Percentiles rank a stretch among this genome's conserved stretches.
Conservation (phyloP, 495 filamentous ascomycete genomes). For the Friedmanniomyces simplex region DNA sequence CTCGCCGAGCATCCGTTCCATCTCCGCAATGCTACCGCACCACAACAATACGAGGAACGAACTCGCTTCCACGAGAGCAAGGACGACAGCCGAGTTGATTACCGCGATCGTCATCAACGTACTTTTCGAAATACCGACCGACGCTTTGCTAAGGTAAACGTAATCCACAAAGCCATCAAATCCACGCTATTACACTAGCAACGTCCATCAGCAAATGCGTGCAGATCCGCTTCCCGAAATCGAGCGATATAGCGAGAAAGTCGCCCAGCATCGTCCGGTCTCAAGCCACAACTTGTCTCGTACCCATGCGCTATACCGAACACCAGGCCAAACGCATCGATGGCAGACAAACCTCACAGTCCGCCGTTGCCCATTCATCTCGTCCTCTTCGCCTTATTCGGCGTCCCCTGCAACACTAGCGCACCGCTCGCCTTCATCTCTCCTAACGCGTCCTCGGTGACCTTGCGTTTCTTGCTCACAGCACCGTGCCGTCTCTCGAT, state of each 20-base stretch:
- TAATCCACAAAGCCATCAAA: too few relatives aligned
- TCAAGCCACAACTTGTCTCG: too few relatives aligned
- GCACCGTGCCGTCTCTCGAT: constrained; percentile 42
- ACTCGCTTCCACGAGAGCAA: too few relatives aligned
- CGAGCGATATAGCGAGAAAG: background rate
- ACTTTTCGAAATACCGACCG: too few relatives aligned
- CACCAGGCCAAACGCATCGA: constrained; percentile 2
- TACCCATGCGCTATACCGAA: too few relatives aligned
- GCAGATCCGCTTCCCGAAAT: background rate
- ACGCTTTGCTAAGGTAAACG: too few relatives aligned
- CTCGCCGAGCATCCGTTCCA: too few relatives aligned
- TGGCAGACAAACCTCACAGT: background rate
- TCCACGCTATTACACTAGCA: background rate
- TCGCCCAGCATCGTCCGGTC: too few relatives aligned
- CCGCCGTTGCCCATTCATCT: background rate
- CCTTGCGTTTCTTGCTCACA: constrained; percentile 44
- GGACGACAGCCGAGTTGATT: too few relatives aligned
- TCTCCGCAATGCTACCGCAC: too few relatives aligned
- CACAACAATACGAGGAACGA: too few relatives aligned
- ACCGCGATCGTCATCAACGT: too few relatives aligned
- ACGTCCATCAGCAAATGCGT: background rate
- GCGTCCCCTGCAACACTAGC: constrained; percentile 20
- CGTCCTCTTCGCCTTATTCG: constrained; percentile 22
- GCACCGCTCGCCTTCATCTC: constrained; percentile 48
- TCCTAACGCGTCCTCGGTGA: constrained; percentile 42